Evolutionary conservation across 345 rosid genomes (phyloP), one percentile per base, ranked within the genome.

Genomic region (Euclidium syriacum): DNA sequence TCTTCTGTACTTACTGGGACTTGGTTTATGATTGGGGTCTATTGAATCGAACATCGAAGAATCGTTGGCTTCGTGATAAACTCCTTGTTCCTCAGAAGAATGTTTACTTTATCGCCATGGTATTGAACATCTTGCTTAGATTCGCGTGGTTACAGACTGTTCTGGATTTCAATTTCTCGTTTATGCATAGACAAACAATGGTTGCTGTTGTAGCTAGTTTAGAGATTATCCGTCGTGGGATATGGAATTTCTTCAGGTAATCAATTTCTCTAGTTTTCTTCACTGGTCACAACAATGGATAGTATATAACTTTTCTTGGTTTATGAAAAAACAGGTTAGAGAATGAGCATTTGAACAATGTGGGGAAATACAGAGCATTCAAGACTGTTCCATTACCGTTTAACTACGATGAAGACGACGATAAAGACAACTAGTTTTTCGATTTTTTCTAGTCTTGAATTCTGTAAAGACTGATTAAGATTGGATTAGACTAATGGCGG

Each of bases 81-180:
- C 95, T 87, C 63, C 85, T 87, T 60, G 32, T 83, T 18, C 75
- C 86, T 3, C 53, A 73, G 14, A 87, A 78, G 41, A 75, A 55
- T 26, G 77, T 79, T 2, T 87, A 87, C 58, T 87, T 65, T 20
- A 67, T 34, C 3, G 86, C 88, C 2, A 84, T 85, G 76, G 88
- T 84, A 46, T 35, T 79, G 73, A 78, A 83, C 64, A 56, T 83
- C 14, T 36, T 84, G 43, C 75, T 87, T 62, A 76, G 90, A 51
- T 76, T 84, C 32, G 90, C 95, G 7, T 87, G 95, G 95, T 4
- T 85, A 52, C 86, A 87, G 30, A 83, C 91, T 0, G 87, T 87
- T 17, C 33, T 80, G 18, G 65, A 57, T 42, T 59, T 84, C 64
- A 43, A 62, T 10, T 23, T 75, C 14, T 24, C 42, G 9, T 70